phyloP scores from a whole-genome alignment of 805 yeast species.

The Saccharomyces mikatae region DNA sequence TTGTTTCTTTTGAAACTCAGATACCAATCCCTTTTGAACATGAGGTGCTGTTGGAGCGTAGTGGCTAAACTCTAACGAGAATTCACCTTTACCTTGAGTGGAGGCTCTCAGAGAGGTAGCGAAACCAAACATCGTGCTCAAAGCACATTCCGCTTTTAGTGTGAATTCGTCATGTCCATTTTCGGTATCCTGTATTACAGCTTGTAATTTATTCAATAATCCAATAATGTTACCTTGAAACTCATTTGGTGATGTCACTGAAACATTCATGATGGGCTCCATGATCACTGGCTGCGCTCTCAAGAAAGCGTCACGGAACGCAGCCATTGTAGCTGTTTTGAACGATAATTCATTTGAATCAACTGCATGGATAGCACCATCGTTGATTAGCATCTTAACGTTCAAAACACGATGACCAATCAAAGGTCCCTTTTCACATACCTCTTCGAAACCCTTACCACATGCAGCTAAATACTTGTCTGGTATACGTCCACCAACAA shows the following conservation, averaged over 20 bases:
- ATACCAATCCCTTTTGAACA: slow-evolving; percentile 82
- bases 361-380: slow-evolving; percentile 95
- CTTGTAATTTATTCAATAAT: slow-evolving; percentile 82
- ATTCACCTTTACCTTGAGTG: slow-evolving; percentile 98
- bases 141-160: slow-evolving; percentile 89
- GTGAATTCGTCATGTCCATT: slow-evolving; percentile 92
- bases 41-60: slow-evolving; percentile 88
- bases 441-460: slow-evolving; percentile 91
- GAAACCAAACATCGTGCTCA: slow-evolving; percentile 92
- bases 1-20: slow-evolving; percentile 62
- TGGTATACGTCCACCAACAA: slow-evolving; percentile 95
- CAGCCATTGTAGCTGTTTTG: slow-evolving; percentile 84
- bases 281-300: slow-evolving; percentile 77
- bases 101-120: slow-evolving; percentile 92
- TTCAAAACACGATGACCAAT: slow-evolving; percentile 92
- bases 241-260: slow-evolving; percentile 90
- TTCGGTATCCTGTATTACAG: slow-evolving; percentile 88
- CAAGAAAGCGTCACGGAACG: slow-evolving; percentile 85
- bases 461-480: slow-evolving; percentile 92
- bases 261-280: slow-evolving; percentile 94
- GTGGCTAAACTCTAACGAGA: slow-evolving; percentile 86
- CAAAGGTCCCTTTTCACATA: slow-evolving; percentile 91
- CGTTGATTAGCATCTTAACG: slow-evolving; percentile 85
- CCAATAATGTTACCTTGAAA: slow-evolving; percentile 93
- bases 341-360: slow-evolving; percentile 95